Evolutionary conservation across 345 rosid genomes (phyloP).

Genomic region (Eucalyptus melliodora): DNA sequence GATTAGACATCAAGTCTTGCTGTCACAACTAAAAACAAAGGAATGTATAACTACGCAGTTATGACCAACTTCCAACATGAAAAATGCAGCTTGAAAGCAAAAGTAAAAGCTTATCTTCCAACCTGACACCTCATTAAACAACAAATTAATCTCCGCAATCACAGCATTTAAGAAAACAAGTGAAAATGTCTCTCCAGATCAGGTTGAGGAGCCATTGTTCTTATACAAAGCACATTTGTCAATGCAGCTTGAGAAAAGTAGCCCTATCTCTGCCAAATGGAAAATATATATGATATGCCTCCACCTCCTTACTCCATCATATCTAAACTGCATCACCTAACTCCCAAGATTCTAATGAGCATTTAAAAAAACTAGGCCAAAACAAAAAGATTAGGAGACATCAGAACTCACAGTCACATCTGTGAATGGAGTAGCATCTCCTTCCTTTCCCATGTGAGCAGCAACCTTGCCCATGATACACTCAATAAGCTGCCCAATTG

Average conservation of each 20-base stretch:
- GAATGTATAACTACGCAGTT: not conserved
- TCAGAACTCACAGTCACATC: conserved; percentile 80
- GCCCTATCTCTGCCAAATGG: not conserved
- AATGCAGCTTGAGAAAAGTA: not conserved
- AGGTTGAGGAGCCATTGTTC: not conserved
- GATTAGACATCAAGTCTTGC: not conserved
- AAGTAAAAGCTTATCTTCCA: not conserved
- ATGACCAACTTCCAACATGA: not conserved
- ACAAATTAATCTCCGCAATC: not conserved
- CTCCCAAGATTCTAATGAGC: not conserved
- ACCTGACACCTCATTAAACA: not conserved
- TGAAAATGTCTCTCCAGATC: not conserved
- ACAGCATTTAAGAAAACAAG: not conserved
- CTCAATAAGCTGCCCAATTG: conserved; percentile 96
- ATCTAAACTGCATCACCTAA: not conserved
- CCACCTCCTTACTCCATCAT: not conserved
- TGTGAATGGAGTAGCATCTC: conserved; percentile 97
- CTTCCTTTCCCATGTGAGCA: conserved; percentile 99
- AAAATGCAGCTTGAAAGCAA: not conserved
- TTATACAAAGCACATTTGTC: not conserved
- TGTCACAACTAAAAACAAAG: not conserved
- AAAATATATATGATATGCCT: not conserved
- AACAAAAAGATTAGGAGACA: not conserved
- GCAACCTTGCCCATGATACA: conserved; percentile 99
- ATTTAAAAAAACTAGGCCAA: not conserved